Base-by-base conservation (phyloP, 371 early-diverging fungal species). In the Rhizopus sp. region DNA sequence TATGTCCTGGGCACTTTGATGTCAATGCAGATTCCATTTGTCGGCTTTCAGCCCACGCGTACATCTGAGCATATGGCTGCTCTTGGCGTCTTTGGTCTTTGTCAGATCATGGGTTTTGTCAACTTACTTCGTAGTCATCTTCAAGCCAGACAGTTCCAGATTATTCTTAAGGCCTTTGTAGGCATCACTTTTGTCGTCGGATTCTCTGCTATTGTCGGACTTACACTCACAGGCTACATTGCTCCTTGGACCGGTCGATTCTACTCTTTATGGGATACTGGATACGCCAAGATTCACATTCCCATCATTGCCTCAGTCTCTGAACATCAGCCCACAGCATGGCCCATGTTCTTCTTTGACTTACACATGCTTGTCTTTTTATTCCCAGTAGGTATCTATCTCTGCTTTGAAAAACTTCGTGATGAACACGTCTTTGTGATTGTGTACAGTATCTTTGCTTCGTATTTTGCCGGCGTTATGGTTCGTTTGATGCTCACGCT, bases 401-500 rank as follows among this genome's bases (percentile, higher is more conserved):
- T 98, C 59, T 94, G 95, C 77, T 97, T 98, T 88, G 84, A 84
- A 59, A 83, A 89, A 60, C 78, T 96, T 30, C 82, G 85, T 37
- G 98, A 99, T 65, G 95, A 95, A 69, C 97, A 97, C 62, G 93
- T 98, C 17, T 99, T 99, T 75, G 87, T 98, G 52, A 93, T 98
- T 55, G 80, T 99, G 0, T 99, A 98, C 72, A 83, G 92, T 29
- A 79, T 95, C 37, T 92, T 93, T 72, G 97, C 96, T 9, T 90
- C 96, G 8, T 99, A 99, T 82, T 99, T 99, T 85, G 95, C 99
- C n/a, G 96, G 98, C 57, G 99, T 99, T 61, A 99, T 99, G 99
- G 97, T 99, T 15, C 96, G 99, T 57, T 78, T 99, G 57, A 96
- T 99, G 86, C 79, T 99, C 48, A 98, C 99, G 1, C 76, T 99